Base-by-base conservation (phyloP, 441 rosid species). In the Euphorbia corollata region DNA sequence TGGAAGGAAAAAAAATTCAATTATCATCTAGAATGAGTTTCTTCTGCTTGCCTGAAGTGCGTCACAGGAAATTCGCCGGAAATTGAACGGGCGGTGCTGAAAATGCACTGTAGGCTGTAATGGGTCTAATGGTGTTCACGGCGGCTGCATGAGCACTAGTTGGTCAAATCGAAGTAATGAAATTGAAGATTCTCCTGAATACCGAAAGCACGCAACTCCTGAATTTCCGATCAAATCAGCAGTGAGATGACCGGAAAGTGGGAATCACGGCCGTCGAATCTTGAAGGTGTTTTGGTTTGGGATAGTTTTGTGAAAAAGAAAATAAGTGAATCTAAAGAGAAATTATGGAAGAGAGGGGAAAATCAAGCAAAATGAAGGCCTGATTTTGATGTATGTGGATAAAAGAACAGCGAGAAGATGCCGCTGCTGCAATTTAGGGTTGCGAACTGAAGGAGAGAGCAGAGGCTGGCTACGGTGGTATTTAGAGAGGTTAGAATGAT, bases 151-250 rank as follows among this genome's bases (percentile, higher is more conserved):
- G 7, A 36, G 3, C 41, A 75, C 63, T 59, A 0, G 32, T 55
- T 20, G 59, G 59, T 20, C 59, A 32, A 55, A 55, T 55, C 59
- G 59, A 23, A 55, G 59, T 32, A 22, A 55, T 6, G 16, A 57
- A 22, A 57, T 7, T 22, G 58, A 16, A 54, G 30, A 54, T 54
- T 22, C 8, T 23, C 18, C 30, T 2, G 61, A 57, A 32, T 34
- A 13, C n/a, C 8, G 41, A 5, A 5, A 57, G 12, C 61, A 24
- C n/a, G 9, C 30, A 23, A 27, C 5, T 12, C 24, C 5, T 27
- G 36, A 27, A 11, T 57, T 57, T 57, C 34, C n/a, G 36, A 57
- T 57, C 34, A 57, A 27, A 27, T 57, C 18, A 24, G 24, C 34
- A 11, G 38, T 23, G n/a, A 57, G 16, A 24, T 3, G 61, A 27